Evolutionary conservation across 805 yeast genomes (phyloP).

Genomic region (Kodamaea hsintzibuensis): DNA sequence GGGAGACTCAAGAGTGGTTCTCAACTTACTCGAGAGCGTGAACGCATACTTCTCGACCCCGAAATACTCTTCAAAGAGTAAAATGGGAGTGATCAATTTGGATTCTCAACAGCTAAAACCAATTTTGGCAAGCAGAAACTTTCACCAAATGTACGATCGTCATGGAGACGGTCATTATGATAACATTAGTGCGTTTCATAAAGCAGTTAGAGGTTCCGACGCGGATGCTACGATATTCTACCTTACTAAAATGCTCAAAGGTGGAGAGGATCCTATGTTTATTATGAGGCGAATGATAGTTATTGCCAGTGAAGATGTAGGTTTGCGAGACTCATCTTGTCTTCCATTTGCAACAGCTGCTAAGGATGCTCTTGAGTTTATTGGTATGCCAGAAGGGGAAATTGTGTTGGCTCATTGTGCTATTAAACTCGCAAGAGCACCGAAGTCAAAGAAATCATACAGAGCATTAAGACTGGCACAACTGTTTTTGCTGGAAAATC

Average conservation of each 20-base stretch:
- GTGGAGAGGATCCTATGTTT: conserved; percentile 93
- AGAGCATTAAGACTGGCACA: conserved; percentile 76
- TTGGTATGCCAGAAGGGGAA: conserved; percentile 96
- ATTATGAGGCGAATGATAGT: conserved; percentile 89
- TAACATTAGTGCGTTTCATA: conserved; percentile 93
- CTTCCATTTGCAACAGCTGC: conserved; percentile 86
- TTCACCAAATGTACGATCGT: conserved; percentile 68
- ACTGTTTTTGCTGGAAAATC: conserved; percentile 53
- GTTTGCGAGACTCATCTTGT: conserved; percentile 78
- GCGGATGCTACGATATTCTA: conserved; percentile 90
- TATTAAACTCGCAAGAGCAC: conserved; percentile 81
- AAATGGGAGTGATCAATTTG: conserved; percentile 41
- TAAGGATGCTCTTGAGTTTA: conserved; percentile 81
- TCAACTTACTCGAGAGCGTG: conserved; percentile 75
- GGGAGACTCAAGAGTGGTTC: conserved; percentile 87
- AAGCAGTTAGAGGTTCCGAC: conserved; percentile 85
- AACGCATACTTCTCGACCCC: conserved; percentile 51
- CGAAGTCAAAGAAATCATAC: conserved; percentile 84
- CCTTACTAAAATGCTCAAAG: conserved; percentile 81
- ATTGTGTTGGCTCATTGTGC: conserved; percentile 89
- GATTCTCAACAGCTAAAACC: conserved; percentile 41
- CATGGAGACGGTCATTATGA: conserved; percentile 94
- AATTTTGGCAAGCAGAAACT: conserved; percentile 43
- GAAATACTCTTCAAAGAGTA: conserved; percentile 10
- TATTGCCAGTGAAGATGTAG: conserved; percentile 94